Evolutionary conservation across 768 basidiomycete genomes (phyloP).

Genomic region (Sarcodon sp.): DNA sequence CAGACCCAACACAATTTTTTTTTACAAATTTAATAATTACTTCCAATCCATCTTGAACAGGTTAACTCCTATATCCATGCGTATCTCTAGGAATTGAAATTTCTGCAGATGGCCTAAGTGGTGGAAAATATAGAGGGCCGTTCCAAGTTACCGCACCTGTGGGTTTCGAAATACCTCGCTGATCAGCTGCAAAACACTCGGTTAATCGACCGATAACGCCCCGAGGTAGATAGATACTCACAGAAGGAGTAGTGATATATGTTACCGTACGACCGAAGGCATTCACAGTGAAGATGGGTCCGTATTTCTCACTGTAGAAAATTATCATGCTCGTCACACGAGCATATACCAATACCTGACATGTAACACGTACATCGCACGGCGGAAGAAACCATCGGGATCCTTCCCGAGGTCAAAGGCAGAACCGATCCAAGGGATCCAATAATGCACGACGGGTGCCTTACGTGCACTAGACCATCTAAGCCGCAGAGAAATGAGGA

Average conservation of each 20-base stretch:
- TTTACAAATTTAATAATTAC: neutral
- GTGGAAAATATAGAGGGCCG: neutral
- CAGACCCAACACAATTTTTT: too few relatives aligned
- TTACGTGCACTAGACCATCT: neutral
- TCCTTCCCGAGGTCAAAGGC: neutral
- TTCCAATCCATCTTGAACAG: neutral
- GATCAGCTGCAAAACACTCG: neutral
- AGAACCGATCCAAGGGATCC: neutral
- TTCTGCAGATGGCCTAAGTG: neutral
- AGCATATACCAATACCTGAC: neutral
- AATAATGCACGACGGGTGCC: neutral
- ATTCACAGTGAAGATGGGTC: conserved; percentile 8
- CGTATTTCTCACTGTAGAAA: conserved; percentile 6
- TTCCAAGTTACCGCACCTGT: neutral
- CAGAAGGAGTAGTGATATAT: neutral
- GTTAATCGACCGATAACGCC: neutral
- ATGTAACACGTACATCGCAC: neutral
- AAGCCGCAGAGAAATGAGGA: too few relatives aligned
- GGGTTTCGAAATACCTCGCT: neutral
- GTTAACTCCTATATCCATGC: neutral
- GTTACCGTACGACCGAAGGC: neutral
- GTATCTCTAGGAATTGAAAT: neutral
- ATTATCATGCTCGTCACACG: neutral
- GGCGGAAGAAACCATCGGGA: neutral
- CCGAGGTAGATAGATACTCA: neutral